phyloP scores from a whole-genome alignment of 768 basidiomycete species.

The Termitomyces sp. region DNA sequence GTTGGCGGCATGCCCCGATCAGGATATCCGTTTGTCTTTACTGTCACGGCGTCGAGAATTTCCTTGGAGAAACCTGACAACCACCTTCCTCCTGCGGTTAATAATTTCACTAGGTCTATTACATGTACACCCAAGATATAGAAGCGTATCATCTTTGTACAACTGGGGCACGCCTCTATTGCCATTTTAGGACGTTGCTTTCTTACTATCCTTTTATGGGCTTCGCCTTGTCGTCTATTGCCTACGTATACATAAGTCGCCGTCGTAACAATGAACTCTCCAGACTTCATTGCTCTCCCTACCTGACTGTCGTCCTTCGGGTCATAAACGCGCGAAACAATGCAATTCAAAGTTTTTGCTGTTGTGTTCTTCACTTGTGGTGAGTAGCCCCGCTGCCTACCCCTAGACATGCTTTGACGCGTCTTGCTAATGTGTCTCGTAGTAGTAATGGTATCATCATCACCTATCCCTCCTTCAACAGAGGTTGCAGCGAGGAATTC shows the following conservation, averaged over 20 bases:
- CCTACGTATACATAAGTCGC: constrained; percentile 3
- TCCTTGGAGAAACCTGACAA: neutral
- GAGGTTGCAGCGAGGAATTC: constrained; percentile 15
- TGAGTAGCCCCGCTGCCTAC: constrained; percentile 10
- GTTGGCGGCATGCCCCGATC: constrained; percentile 3
- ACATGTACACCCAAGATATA: neutral
- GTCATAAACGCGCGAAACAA: constrained; percentile 8
- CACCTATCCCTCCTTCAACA: constrained; percentile 21
- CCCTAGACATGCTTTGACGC: neutral
- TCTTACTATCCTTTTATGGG: constrained; percentile 15
- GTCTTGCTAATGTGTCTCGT: constrained; percentile 12
- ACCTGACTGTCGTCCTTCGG: neutral
- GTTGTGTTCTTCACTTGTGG: constrained; percentile 22
- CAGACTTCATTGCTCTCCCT: constrained; percentile 10
- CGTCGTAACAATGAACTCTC: constrained; percentile 2
- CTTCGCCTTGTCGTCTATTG: constrained; percentile 14
- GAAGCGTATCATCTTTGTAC: neutral
- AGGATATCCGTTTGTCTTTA: constrained; percentile 9
- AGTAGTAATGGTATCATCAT: constrained; percentile 16
- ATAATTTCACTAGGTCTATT: neutral
- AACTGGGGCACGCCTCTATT: neutral
- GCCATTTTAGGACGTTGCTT: constrained; percentile 15
- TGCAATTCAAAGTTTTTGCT: constrained; percentile 23
- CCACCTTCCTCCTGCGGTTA: neutral
- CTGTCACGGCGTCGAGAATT: neutral